Percentiles rank a stretch among this genome's conserved stretches.
phyloP scores from a whole-genome alignment of 148 eudicot genomes.

The Chenopodium quinoa region DNA sequence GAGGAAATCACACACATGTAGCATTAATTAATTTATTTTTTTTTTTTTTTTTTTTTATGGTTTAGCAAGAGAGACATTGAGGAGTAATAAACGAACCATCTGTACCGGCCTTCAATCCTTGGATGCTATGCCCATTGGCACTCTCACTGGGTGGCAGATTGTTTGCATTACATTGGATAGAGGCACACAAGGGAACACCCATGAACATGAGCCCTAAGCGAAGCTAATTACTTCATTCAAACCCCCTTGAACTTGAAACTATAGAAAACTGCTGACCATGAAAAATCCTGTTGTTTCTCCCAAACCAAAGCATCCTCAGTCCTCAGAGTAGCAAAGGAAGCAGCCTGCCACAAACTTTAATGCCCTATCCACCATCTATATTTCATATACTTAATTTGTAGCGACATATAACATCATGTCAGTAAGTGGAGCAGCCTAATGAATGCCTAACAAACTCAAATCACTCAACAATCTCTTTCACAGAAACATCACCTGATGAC shows the following conservation, averaged over 20 bases:
- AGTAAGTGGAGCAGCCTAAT: neutral
- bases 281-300: neutral
- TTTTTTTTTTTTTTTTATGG: no score
- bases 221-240: neutral
- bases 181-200: neutral
- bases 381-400: neutral
- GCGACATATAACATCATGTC: neutral
- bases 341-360: neutral
- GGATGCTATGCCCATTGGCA: neutral
- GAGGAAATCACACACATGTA: neutral
- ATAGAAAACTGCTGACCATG: neutral
- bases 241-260: neutral
- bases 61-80: neutral
- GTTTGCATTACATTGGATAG: neutral
- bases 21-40: neutral
- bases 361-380: neutral
- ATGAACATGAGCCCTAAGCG: neutral
- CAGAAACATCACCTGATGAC: neutral
- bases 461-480: neutral
- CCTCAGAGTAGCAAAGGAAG: neutral
- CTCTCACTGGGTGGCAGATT: conserved; percentile 1
- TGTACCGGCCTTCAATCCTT: neutral
- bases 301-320: neutral
- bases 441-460: neutral
- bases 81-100: neutral